These are phyloP conservation scores for Aureobasidium leucospermi DNA, from an alignment of 2,329 filamentous ascomycete species.

Conservation along the genomic window DNA sequence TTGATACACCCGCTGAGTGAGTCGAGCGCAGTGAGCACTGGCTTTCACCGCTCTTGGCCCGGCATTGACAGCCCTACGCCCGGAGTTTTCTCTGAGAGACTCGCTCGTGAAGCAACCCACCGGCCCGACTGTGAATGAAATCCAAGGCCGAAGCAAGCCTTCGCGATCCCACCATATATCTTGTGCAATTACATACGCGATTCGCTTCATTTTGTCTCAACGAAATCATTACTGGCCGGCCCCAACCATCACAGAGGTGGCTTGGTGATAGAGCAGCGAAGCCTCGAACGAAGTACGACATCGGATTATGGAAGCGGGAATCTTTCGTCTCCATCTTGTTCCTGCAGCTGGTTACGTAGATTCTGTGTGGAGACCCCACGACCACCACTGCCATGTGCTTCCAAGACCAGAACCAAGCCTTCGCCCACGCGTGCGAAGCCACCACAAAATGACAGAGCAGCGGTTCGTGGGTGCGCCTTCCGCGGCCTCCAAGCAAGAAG, in stretches of 20 bases:
- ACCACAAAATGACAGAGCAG: conserved; percentile 2
- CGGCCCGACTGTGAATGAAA: conserved; percentile 9
- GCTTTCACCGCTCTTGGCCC: background rate
- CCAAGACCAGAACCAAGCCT: conserved; percentile 10
- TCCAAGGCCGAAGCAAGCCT: background rate
- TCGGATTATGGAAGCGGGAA: background rate
- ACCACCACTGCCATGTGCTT: conserved; percentile 4
- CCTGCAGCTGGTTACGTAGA: conserved; percentile 4
- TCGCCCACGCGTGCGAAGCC: conserved; percentile 8
- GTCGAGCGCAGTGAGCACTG: background rate
- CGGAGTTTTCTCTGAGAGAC: conserved; percentile 12
- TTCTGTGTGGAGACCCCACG: conserved; percentile 5
- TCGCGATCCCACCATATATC: conserved; percentile 1
- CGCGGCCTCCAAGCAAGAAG: background rate
- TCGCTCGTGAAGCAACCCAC: background rate
- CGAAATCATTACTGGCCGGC: background rate
- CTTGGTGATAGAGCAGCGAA: background rate
- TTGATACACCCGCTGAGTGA: background rate
- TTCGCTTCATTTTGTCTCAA: background rate
- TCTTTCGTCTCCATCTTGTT: background rate
- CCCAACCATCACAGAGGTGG: background rate
- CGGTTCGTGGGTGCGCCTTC: background rate
- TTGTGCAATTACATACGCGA: background rate
- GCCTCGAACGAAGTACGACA: background rate
- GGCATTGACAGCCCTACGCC: background rate